Evolutionary conservation across 306 rosid genomes (phyloP).

Genomic region (Glycine tomentella): DNA sequence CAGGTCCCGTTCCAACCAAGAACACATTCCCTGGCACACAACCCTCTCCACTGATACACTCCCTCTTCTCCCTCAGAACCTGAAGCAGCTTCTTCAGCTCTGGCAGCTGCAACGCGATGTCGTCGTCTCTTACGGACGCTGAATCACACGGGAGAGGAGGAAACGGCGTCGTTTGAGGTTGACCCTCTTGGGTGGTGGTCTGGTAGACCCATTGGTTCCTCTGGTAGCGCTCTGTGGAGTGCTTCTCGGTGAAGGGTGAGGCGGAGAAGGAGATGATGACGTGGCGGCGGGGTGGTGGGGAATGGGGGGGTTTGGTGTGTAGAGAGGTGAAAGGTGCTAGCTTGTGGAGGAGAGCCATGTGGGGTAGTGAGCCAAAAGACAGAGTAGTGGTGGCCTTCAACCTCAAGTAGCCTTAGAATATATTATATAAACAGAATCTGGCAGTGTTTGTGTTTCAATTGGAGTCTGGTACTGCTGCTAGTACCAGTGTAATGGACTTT

Average conservation of each 20-base stretch:
- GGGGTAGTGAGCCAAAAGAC: neutral
- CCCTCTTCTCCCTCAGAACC: conserved; percentile 78
- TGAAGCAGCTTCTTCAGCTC: conserved; percentile 82
- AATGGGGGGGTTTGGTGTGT: conserved; percentile 35
- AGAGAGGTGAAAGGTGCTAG: conserved; percentile 57
- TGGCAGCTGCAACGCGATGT: conserved; percentile 84
- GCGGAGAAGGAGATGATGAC: conserved; percentile 50
- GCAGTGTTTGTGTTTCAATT: conserved; percentile 28
- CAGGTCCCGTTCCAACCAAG: conserved; percentile 95
- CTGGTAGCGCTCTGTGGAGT: conserved; percentile 70
- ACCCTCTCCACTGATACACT: conserved; percentile 47
- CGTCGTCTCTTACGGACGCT: conserved; percentile 62
- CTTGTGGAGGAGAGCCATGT: conserved; percentile 64
- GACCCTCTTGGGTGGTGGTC: neutral
- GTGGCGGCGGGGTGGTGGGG: conserved; percentile 35
- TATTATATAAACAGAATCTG: neutral
- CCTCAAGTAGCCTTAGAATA: neutral
- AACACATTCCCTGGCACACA: conserved; percentile 77
- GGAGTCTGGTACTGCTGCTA: neutral
- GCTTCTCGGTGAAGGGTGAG: conserved; percentile 90
- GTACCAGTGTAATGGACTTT: conserved; percentile 39
- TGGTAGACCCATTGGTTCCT: conserved; percentile 85
- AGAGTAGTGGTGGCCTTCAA: neutral
- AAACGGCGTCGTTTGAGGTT: conserved; percentile 34
- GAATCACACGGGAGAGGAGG: conserved; percentile 49